Evolutionary conservation across 768 basidiomycete genomes (phyloP), one percentile per base, ranked within the genome.

Genomic region (Lentinula aciculospora): DNA sequence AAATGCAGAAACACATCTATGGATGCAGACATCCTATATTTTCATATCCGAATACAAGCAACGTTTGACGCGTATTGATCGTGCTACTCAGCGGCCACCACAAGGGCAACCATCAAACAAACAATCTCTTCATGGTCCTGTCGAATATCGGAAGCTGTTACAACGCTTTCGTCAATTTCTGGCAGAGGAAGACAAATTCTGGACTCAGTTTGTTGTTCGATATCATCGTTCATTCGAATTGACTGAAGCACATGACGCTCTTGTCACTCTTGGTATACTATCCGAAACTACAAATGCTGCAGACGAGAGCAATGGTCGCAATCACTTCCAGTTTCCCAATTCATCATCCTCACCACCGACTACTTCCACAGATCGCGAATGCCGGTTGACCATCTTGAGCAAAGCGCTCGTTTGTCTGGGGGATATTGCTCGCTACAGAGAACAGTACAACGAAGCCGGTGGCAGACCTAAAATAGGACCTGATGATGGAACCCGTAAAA

Each of bases 371-470:
- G 82, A 88, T 64, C 82, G 81, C 51, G 80, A 81, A 57, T 77
- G 76, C 59, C 81, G 85, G 57, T 74, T 95, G n/a, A 81, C 84
- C 9, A 84, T 91, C 44, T 73, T 94, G 42, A 89, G 86, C 74
- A 97, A 96, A 73, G 86, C 89, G 7, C 75, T 99, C 55, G 85
- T 98, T 19, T 96, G 90, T 69, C 80, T 95, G 8, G 97, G 97
- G 10, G 97, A 99, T 66, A 86, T 99, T 48, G 91, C 94, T 59
- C 81, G 97, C 40, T 99, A 99, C 72, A 81, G 88, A 58, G 95
- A 98, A 65, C 83, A 89, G 40, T 97, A 96, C 65, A 89, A 85
- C 65, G 92, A 93, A 61, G 71, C 78, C 50, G 79, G 82, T 28
- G 80, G 86, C 23, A 77, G 86, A 53, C 78, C 85, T 17, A 81